These are phyloP conservation scores for Rhododendron griersonianum DNA, from an alignment of 148 eudicot species.

Conservation along the genomic window DNA sequence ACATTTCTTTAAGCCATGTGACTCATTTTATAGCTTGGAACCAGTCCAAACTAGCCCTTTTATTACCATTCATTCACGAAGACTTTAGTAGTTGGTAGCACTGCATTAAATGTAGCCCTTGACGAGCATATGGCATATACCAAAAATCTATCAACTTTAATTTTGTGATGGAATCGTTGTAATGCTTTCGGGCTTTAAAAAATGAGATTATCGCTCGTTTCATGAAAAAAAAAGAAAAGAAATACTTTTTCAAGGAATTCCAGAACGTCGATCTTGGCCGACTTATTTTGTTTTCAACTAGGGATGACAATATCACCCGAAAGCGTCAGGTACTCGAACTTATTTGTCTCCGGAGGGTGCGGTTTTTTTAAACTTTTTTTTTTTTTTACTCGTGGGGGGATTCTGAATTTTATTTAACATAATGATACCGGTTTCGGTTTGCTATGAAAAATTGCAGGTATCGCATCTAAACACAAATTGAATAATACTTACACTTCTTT, in stretches of 20 bases:
- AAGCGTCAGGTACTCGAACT: neutral
- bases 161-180: too few species aligned
- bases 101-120: neutral
- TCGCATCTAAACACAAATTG: neutral
- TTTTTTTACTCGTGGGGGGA: neutral
- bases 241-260: neutral
- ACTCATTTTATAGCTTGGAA: neutral
- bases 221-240: too few species aligned
- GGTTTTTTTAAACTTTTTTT: too few species aligned
- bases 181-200: too few species aligned
- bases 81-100: neutral
- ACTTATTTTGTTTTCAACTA: neutral
- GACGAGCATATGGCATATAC: neutral
- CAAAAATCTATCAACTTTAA: neutral
- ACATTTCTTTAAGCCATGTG: neutral
- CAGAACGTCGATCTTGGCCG: neutral
- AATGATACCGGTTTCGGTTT: neutral
- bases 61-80: neutral
- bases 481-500: too few species aligned
- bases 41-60: neutral
- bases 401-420: too few species aligned
- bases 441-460: neutral
- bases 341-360: too few species aligned
- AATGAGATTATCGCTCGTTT: too few species aligned
- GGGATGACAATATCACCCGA: neutral